Percentiles rank a stretch among this genome's conserved stretches.
phyloP scores from a whole-genome alignment of 768 basidiomycete species.

The Mrakia gelida region DNA sequence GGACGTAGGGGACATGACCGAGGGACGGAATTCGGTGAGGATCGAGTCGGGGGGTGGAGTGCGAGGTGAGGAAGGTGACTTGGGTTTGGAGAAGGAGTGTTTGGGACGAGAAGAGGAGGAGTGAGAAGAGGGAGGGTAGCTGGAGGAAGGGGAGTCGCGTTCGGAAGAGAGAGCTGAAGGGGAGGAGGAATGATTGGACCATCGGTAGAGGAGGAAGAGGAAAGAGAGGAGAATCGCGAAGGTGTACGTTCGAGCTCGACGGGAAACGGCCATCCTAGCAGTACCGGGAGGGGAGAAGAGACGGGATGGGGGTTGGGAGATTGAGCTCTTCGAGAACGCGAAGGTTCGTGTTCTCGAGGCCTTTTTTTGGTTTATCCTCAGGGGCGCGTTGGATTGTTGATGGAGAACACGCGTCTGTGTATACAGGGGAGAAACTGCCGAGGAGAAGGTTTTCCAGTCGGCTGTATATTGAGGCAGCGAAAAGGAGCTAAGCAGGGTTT shows the following conservation, averaged over 20 bases:
- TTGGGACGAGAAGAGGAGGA: background rate
- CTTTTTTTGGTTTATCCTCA: no score
- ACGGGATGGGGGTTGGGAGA: no score
- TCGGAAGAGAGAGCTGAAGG: background rate
- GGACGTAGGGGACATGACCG: background rate
- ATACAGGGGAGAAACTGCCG: no score
- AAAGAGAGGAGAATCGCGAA: background rate
- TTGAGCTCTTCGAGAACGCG: no score
- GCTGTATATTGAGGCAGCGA: no score
- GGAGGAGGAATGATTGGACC: background rate
- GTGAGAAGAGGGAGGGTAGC: background rate
- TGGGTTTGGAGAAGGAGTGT: background rate
- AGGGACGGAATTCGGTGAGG: background rate
- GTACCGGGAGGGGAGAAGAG: no score
- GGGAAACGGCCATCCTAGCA: background rate
- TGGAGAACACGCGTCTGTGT: no score
- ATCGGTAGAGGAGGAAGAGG: slow-evolving; percentile 6
- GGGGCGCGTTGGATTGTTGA: no score
- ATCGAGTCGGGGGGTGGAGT: background rate
- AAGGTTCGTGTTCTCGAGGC: no score
- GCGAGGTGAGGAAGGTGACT: background rate
- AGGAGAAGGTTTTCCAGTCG: no score
- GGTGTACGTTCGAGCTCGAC: slow-evolving; percentile 12
- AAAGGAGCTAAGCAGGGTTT: no score
- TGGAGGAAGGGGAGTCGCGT: background rate